A percentile compares a stretch with the other conserved stretches of the same genome.
These are phyloP conservation scores for Pouteria glomerata DNA, from an alignment of 148 eudicot genomes.

Conservation along the genomic window DNA sequence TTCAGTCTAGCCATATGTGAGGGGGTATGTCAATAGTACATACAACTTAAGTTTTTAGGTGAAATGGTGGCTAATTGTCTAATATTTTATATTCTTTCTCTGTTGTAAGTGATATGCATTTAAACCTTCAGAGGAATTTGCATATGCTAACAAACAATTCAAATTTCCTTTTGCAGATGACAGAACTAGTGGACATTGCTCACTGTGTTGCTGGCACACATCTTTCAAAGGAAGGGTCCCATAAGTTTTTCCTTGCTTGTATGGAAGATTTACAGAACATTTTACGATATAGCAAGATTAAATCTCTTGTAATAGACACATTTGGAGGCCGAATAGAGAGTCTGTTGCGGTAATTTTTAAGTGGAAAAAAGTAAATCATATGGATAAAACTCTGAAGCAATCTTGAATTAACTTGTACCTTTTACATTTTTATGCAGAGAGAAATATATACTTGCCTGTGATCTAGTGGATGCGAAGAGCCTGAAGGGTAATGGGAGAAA, in stretches of 20 bases:
- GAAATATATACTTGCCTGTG: constrained; percentile 45
- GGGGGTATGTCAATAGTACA: too few relatives aligned
- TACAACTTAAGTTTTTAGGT: too few relatives aligned
- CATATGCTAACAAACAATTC: not conserved
- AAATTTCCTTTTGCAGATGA: constrained; percentile 35
- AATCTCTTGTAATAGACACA: constrained; percentile 56
- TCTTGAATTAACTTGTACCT: constrained; percentile 4
- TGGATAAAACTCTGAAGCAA: constrained; percentile 10
- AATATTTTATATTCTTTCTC: not conserved
- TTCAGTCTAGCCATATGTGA: too few relatives aligned
- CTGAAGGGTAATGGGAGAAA: constrained; percentile 17
- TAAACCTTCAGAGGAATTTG: not conserved
- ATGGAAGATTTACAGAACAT: constrained; percentile 51
- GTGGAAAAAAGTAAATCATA: not conserved
- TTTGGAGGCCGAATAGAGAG: constrained; percentile 58
- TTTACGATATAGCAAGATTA: constrained; percentile 40
- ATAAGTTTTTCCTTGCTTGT: constrained; percentile 47
- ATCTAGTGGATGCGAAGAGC: constrained; percentile 29
- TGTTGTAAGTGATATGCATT: not conserved
- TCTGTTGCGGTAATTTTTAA: constrained; percentile 36
- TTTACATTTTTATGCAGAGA: constrained; percentile 39
- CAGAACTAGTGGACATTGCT: constrained; percentile 50
- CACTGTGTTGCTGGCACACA: constrained; percentile 39
- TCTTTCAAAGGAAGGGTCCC: constrained; percentile 41
- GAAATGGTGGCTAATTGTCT: too few relatives aligned